Evolutionary conservation across 306 rosid genomes (phyloP), one percentile per base, ranked within the genome.

Genomic region (Pterocarpus macrocarpus): DNA sequence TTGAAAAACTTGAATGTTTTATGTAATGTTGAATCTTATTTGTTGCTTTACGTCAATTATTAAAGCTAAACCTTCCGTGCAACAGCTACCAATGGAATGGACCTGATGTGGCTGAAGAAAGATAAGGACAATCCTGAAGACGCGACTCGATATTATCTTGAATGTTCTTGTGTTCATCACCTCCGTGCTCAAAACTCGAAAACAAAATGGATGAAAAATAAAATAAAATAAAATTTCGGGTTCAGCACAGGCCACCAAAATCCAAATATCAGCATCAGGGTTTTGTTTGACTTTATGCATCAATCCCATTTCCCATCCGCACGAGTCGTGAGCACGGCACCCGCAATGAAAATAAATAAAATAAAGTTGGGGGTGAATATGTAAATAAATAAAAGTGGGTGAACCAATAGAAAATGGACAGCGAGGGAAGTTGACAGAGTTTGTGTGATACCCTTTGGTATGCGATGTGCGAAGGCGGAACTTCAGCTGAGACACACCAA

Each of bases 81-180:
- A 63, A 64, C 12, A 68, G 69, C 50, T 36, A 59, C 44, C 66
- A 74, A 78, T 66, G 7, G 77, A 68, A 69, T 82, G 77, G 59
- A 68, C 16, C 64, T 13, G 43, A 17, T 36, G 11, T 35, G 58
- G 30, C 12, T 7, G 1, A 32, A 33, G 84, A 79, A 32, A 33
- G 84, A 79, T 73, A 79, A 73, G 78, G 73, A 84, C 73, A 59
- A 66, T 1, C 5, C 10, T 41, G 35, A 28, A 14, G 28, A 69
- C 15, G 49, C 70, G 0, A 12, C 3, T 56, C 7, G 16, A 5
- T 41, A 10, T 53, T 49, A 77, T 77, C 86, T 63, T 77, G 65
- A 57, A 66, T 15, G 15, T 1, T 73, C 45, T 63, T 34, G 53
- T n/a, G 41, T 1, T 75, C 68, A 17, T 57, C 81, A 15, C 35